These are phyloP conservation scores for Cyamopsis tetragonoloba DNA, from an alignment of 306 rosid genomes.

Conservation along the genomic window DNA sequence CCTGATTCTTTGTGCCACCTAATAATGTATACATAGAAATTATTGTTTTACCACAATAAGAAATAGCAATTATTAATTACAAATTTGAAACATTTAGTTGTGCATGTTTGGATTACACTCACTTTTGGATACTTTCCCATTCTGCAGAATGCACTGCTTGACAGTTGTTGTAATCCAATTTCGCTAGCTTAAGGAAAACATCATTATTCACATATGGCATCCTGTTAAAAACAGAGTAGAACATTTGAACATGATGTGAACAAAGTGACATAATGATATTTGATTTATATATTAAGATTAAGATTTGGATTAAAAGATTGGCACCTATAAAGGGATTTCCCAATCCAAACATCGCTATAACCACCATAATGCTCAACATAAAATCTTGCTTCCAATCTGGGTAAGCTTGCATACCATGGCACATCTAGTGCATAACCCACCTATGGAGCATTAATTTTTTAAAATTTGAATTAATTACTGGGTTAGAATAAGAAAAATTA, in stretches of 20 bases:
- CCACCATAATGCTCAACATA: conserved; percentile 83
- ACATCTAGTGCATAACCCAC: conserved; percentile 67
- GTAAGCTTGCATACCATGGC: conserved; percentile 81
- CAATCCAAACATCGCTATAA: conserved; percentile 75
- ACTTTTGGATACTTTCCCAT: conserved; percentile 69
- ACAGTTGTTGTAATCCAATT: conserved; percentile 69
- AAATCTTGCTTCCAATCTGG: conserved; percentile 70
- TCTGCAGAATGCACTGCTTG: conserved; percentile 60
- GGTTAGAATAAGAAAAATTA: not conserved
- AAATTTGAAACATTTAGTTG: too few relatives aligned
- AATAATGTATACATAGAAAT: not conserved
- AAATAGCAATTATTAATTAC: too few relatives aligned
- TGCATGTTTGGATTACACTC: not conserved
- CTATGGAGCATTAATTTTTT: conserved; percentile 31
- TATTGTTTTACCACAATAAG: too few relatives aligned
- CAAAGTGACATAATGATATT: not conserved
- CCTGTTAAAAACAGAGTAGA: conserved; percentile 37
- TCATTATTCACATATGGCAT: conserved; percentile 68
- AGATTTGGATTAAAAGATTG: not conserved
- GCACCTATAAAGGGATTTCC: conserved; percentile 87
- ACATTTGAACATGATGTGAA: not conserved
- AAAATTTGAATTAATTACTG: not conserved
- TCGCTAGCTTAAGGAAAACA: conserved; percentile 68
- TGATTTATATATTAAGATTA: not conserved
- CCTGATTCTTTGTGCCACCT: conserved; percentile 71